Base-by-base conservation (phyloP, 345 rosid species). In the Citrus unshiu region DNA sequence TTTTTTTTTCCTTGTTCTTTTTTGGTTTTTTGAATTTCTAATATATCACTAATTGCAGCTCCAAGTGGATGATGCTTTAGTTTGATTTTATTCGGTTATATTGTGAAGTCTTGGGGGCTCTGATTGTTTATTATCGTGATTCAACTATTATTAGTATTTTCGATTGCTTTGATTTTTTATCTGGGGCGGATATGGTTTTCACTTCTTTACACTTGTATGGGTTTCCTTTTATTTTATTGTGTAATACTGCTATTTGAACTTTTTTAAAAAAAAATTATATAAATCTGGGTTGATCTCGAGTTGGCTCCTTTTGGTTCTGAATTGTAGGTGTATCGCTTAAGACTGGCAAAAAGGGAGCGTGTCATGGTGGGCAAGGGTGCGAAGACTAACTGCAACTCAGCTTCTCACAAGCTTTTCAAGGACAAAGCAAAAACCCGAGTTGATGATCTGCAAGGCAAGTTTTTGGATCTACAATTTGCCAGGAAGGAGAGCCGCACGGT, bases 391-490 rank as follows among this genome's bases (percentile, higher is more conserved):
- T 93, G 99, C 85, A 94, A 92, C 86, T 94, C 99, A 79, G 84
- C 98, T 62, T 92, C 99, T 60, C 99, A 97, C 86, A 93, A 86
- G 88, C 90, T 93, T 57, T 97, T 97, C 86, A 96, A 96, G 86
- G 98, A 97, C 81, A 91, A 86, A 87, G 98, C 98, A 0, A 97
- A 94, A 87, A 97, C 93, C 68, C 95, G 98, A 46, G 99, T 97
- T 54, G 99, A 94, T 92, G 99, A 97, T 84, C 86, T 97, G 79
- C 98, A 97, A 81, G 98, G 92, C 34, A 89, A 89, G 89, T 86
- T 96, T 72, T 60, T 87, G 83, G 95, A 97, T 86, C 95, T 97
- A 80, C 99, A 97, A 76, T 91, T 88, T 83, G 98, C 99, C 0
- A 88, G 97, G 85, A 97, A 93, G 84, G 98, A 93, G 81, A 89